A percentile compares a stretch with the other conserved stretches of the same genome.
Conservation (phyloP, 768 basidiomycete genomes). For the Tylopilus sp. region DNA sequence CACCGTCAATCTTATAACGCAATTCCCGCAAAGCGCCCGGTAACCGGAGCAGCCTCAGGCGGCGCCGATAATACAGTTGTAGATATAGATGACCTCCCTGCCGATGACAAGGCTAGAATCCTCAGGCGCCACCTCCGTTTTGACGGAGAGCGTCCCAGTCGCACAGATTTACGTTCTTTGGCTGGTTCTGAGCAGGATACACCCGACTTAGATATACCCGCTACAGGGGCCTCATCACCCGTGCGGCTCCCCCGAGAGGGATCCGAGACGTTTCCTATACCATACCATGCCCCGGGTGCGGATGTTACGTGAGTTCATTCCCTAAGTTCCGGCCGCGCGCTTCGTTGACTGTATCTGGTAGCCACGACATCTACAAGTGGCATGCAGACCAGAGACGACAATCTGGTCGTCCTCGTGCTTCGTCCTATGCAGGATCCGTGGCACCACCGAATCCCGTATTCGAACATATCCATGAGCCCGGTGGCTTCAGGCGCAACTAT, state of each 20-base stretch:
- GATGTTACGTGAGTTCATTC: conserved; percentile 82
- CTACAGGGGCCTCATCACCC: conserved; percentile 24
- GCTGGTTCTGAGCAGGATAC: conserved; percentile 25
- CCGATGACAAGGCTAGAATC: conserved; percentile 82
- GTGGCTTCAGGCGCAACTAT: conserved; percentile 91
- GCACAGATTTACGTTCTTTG: conserved; percentile 21
- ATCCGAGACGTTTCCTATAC: conserved; percentile 79
- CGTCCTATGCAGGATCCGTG: conserved; percentile 61
- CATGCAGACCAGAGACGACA: conserved; percentile 69
- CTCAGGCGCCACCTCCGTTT: conserved; percentile 78
- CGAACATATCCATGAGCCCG: conserved; percentile 92
- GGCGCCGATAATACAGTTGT: conserved; percentile 28
- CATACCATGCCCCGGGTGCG: conserved; percentile 81
- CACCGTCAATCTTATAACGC: conserved; percentile 33
- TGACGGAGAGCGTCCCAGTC: conserved; percentile 51
- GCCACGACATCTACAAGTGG: conserved; percentile 96
- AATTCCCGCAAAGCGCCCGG: conserved; percentile 36
- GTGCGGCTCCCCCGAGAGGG: conserved; percentile 39
- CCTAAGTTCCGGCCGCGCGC: conserved; percentile 11
- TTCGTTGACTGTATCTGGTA: conserved; percentile 27
- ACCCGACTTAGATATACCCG: conserved; percentile 15
- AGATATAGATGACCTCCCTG: conserved; percentile 61
- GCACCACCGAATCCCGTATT: conserved; percentile 68
- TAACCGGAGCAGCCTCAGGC: conserved; percentile 26
- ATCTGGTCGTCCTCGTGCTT: conserved; percentile 59